Base-by-base conservation (phyloP, 202 grass and related monocot genomes). In the Panicum virgatum region DNA sequence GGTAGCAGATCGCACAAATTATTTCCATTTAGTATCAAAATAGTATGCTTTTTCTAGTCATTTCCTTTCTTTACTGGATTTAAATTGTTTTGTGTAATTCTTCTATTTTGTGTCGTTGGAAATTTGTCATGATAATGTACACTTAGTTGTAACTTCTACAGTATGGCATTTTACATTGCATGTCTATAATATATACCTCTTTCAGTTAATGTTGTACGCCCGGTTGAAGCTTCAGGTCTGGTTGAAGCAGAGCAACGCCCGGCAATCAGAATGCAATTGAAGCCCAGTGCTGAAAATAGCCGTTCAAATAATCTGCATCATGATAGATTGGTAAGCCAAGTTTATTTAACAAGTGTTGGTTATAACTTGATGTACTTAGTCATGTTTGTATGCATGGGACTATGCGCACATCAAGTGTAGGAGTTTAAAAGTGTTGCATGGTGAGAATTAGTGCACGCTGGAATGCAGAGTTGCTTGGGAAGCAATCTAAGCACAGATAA, bases 261-360 rank as follows among this genome's bases (percentile, higher is more conserved):
- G 0, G 64, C 72, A 60, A 83, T 94, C 79, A 90, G 83, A 86
- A 86, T 91, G 86, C 91, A 94, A 66, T 82, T 94, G 47, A 86
- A 64, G 77, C 76, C 76, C 83, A 66, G 34, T 84, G 76, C 86
- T 81, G 91, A 94, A 42, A 91, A 86, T 53, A 94, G 56, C 58
- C 69, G 59, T 69, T 86, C 72, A 60, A 90, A 86, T 68, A 88
- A 69, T 81, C 50, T 56, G 64, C 88, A 71, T 71, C 47, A 72
- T 81, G 88, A 94, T 34, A 90, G 77, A 83, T 65, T 54, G 80
- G 91, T 94, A 82, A 75, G 81, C 23, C 29, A 40, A 62, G n/a
- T 52, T 27, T 37, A 22, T 16, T 29, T 39, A 38, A 46, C 7
- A 16, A 20, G 39, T 52, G 26, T 20, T 32, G 44, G 16, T 12